These are phyloP conservation scores for Trametes punicea DNA, from an alignment of 768 basidiomycete species.

Conservation along the genomic window DNA sequence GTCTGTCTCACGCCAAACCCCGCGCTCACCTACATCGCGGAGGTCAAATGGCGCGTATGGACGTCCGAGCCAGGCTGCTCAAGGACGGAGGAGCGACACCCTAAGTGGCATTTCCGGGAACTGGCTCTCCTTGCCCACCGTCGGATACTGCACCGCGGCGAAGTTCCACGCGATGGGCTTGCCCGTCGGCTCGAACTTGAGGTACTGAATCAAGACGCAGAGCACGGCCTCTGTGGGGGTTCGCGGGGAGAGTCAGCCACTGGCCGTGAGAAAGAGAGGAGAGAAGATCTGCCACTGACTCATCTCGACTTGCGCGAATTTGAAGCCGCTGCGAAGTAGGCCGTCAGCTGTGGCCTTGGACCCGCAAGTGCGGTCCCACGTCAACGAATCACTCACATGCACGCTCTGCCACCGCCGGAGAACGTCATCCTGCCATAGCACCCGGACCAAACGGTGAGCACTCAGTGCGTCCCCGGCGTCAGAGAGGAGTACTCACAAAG, in stretches of 20 bases:
- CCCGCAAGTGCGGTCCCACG: background rate
- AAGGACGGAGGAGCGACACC: constrained; percentile 9
- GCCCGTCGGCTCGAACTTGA: constrained; percentile 20
- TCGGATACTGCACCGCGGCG: constrained; percentile 20
- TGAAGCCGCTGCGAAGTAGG: constrained; percentile 15
- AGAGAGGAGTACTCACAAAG: constrained; percentile 11
- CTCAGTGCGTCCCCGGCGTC: background rate
- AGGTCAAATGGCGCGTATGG: too few species aligned
- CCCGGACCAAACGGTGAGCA: background rate
- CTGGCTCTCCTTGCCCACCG: constrained; percentile 10
- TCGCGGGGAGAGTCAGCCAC: background rate
- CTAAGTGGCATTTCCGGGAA: constrained; percentile 18
- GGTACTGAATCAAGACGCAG: constrained; percentile 11
- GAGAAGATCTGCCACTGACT: background rate
- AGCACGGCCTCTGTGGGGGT: constrained; percentile 15
- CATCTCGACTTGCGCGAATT: constrained; percentile 18
- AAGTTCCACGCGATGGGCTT: constrained; percentile 21
- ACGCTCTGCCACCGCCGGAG: constrained; percentile 11
- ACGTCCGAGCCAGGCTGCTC: too few species aligned
- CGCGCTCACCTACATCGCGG: too few species aligned
- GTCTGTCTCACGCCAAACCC: too few species aligned
- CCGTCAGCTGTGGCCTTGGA: too few species aligned
- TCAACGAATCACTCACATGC: constrained; percentile 4
- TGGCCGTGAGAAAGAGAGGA: background rate
- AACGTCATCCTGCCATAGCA: constrained; percentile 16